Conservation (phyloP, 371 early-diverging fungal species). For the Mucor plumbeus region DNA sequence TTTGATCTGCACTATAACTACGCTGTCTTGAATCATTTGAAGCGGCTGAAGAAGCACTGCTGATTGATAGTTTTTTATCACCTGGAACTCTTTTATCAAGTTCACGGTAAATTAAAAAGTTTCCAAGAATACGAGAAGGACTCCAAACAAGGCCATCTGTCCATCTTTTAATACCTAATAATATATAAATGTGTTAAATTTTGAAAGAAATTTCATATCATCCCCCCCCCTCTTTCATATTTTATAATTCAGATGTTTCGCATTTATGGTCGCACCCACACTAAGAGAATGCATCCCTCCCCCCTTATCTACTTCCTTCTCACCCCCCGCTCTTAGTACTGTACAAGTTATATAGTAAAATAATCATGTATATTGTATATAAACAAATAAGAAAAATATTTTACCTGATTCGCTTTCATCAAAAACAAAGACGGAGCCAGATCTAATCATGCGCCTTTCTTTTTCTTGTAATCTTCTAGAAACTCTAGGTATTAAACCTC, state of each 20-base stretch:
- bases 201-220: not conserved
- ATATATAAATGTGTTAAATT: not conserved
- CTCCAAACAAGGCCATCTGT: slow-evolving; percentile 79
- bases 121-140: slow-evolving; percentile 72
- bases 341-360: not conserved
- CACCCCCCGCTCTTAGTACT: not conserved
- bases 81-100: slow-evolving; percentile 50
- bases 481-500: slow-evolving; percentile 65
- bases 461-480: slow-evolving; percentile 73
- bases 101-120: slow-evolving; percentile 71
- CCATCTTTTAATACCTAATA: slow-evolving; percentile 74
- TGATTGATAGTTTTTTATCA: slow-evolving; percentile 36
- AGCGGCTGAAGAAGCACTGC: slow-evolving; percentile 31
- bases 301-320: not conserved
- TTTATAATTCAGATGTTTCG: slow-evolving; percentile 8
- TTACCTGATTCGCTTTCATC: slow-evolving; percentile 79
- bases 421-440: slow-evolving; percentile 79
- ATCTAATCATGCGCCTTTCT: slow-evolving; percentile 69
- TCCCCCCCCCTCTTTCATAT: slow-evolving; percentile 4
- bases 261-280: slow-evolving; percentile 2
- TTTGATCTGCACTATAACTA: slow-evolving; percentile 43
- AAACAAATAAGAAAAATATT: slow-evolving; percentile 1
- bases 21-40: slow-evolving; percentile 38
- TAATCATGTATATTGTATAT: not conserved
- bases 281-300: not conserved